Evolutionary conservation across 129 eudicot species (phyloP).

Genomic region (Gnaphalium uliginosum): DNA sequence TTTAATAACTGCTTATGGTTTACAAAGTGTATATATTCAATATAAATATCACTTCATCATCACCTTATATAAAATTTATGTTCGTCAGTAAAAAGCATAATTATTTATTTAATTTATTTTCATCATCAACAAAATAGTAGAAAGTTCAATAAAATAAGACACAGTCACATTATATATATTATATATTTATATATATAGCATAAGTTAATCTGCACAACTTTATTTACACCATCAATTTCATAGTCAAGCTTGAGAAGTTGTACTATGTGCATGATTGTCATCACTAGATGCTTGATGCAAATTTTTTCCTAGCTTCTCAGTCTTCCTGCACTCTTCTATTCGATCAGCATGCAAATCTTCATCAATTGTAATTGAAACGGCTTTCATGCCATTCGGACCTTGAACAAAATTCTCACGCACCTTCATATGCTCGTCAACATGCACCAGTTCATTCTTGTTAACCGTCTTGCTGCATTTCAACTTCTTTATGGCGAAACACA

Average conservation of each 20-base stretch:
- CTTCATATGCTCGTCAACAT: constrained; percentile 49
- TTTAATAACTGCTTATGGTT: too few relatives aligned
- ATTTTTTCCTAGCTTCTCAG: constrained; percentile 39
- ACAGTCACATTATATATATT: background rate
- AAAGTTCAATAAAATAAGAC: background rate
- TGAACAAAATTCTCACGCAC: constrained; percentile 46
- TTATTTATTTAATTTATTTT: background rate
- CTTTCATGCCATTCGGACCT: constrained; percentile 56
- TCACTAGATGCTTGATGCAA: constrained; percentile 19
- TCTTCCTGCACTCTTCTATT: constrained; percentile 47
- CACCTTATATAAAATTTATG: background rate
- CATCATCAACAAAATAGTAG: background rate
- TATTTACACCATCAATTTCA: constrained; percentile 11
- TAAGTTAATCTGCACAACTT: constrained; percentile 18
- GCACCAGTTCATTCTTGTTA: constrained; percentile 42
- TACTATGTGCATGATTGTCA: constrained; percentile 1
- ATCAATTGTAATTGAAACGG: constrained; percentile 53
- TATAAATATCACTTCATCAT: too few relatives aligned
- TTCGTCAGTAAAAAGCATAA: background rate
- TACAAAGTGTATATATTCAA: too few relatives aligned
- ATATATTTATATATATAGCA: background rate
- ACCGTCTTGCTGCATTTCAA: constrained; percentile 44
- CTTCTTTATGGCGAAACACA: constrained; percentile 49
- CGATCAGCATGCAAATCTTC: constrained; percentile 61
- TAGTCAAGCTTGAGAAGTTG: constrained; percentile 22